A percentile compares a stretch with the other conserved stretches of the same genome.
Conservation (phyloP, 1,284 basidiomycete genomes). For the Ustilago lituana region DNA sequence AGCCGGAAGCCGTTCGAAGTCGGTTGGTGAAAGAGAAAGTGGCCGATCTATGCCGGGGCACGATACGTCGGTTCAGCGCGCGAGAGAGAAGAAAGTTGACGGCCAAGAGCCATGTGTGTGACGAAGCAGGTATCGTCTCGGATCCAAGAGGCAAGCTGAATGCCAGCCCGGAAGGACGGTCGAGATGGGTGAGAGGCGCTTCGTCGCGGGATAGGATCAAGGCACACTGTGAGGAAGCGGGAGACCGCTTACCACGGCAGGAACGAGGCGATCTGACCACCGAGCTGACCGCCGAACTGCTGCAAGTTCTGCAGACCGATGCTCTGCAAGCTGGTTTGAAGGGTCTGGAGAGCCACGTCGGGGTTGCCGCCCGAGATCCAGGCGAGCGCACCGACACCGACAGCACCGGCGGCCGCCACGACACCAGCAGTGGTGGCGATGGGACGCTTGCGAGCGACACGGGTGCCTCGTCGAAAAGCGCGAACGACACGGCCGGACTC, state of each 20-base stretch:
- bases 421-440: slow-evolving; percentile 58
- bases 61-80: slow-evolving; percentile 25
- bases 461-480: slow-evolving; percentile 47
- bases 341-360: slow-evolving; percentile 50
- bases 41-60: too few species aligned
- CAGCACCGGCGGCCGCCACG: slow-evolving; percentile 58
- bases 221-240: slow-evolving; percentile 8
- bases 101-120: not conserved
- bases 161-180: not conserved
- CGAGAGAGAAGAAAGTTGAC: not conserved
- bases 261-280: slow-evolving; percentile 32
- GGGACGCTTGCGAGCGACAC: slow-evolving; percentile 51
- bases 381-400: slow-evolving; percentile 61
- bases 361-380: slow-evolving; percentile 60
- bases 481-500: slow-evolving; percentile 42
- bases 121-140: slow-evolving; percentile 43
- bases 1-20: not conserved
- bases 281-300: slow-evolving; percentile 34
- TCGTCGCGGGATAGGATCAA: not conserved
- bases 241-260: slow-evolving; percentile 33
- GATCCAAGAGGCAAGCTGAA: not conserved
- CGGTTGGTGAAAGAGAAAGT: not conserved
- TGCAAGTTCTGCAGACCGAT: slow-evolving; percentile 43
- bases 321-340: slow-evolving; percentile 56
- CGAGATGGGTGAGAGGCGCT: slow-evolving; percentile 32